Conservation (phyloP, 805 yeast genomes). For the Cyberlindnera amylophila region DNA sequence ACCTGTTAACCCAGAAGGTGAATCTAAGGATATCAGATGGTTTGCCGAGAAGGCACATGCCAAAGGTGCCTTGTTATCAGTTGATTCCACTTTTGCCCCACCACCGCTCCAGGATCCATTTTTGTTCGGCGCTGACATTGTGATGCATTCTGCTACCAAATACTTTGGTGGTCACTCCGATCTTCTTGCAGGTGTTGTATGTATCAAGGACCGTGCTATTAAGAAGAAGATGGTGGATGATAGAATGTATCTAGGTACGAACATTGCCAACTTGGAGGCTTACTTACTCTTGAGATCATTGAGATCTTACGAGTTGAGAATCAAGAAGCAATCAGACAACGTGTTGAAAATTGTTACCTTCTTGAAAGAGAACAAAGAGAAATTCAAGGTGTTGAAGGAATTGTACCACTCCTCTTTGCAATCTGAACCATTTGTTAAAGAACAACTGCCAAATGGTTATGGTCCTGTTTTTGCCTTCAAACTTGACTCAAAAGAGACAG, state of each 20-base stretch:
- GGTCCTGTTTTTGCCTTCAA: slow-evolving; percentile 77
- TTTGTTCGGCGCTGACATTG: slow-evolving; percentile 77
- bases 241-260: slow-evolving; percentile 72
- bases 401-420: slow-evolving; percentile 78
- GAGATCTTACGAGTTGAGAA: slow-evolving; percentile 74
- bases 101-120: slow-evolving; percentile 85
- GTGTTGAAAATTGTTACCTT: slow-evolving; percentile 60
- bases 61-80: slow-evolving; percentile 66
- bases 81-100: slow-evolving; percentile 92
- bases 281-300: slow-evolving; percentile 73
- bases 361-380: slow-evolving; percentile 45
- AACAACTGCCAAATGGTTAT: slow-evolving; percentile 62
- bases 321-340: slow-evolving; percentile 58
- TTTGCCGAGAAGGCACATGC: slow-evolving; percentile 71
- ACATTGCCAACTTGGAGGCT: slow-evolving; percentile 72
- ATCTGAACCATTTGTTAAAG: slow-evolving; percentile 57
- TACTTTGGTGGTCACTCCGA: slow-evolving; percentile 97
- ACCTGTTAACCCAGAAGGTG: slow-evolving; percentile 84
- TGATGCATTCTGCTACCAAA: slow-evolving; percentile 92
- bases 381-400: slow-evolving; percentile 46
- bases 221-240: slow-evolving; percentile 51
- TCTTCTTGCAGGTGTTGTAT: slow-evolving; percentile 74
- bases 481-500: slow-evolving; percentile 46
- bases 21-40: slow-evolving; percentile 53
- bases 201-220: slow-evolving; percentile 52